A percentile compares a stretch with the other conserved stretches of the same genome.
Conservation (phyloP, 2,329 filamentous ascomycete species). For the Epichloe hybrida region DNA sequence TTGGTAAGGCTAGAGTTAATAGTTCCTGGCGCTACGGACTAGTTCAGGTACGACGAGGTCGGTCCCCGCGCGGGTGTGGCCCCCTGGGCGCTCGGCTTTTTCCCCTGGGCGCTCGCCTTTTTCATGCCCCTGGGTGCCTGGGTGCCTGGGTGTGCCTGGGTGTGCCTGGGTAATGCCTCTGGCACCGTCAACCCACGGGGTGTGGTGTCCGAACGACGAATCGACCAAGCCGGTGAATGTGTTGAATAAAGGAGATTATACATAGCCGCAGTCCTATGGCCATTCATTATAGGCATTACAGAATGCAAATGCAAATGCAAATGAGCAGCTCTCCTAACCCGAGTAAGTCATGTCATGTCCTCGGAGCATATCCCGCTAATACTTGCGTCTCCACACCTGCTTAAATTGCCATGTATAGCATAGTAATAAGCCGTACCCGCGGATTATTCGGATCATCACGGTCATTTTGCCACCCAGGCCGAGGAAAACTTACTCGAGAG, state of each 20-base stretch:
- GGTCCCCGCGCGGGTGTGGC: not conserved
- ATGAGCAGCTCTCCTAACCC: too few relatives aligned
- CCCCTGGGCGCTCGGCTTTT: not conserved
- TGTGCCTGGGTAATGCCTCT: not conserved
- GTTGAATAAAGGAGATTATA: too few relatives aligned
- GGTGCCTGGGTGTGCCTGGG: too few relatives aligned
- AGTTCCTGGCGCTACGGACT: constrained; percentile 2
- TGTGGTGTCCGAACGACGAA: too few relatives aligned
- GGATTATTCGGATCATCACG: not conserved
- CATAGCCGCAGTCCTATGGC: too few relatives aligned
- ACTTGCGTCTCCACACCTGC: not conserved
- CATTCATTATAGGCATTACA: too few relatives aligned
- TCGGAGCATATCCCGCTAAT: too few relatives aligned
- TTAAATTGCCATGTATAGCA: not conserved
- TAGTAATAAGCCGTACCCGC: not conserved
- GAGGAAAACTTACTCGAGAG: not conserved
- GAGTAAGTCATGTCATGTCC: too few relatives aligned
- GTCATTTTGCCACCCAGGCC: not conserved
- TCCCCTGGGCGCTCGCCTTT: not conserved
- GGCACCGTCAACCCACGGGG: not conserved
- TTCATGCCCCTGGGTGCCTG: too few relatives aligned
- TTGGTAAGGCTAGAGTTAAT: too few relatives aligned
- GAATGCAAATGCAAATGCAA: too few relatives aligned
- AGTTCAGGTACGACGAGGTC: not conserved
- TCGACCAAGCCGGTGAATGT: too few relatives aligned